Conservation (phyloP, 495 filamentous ascomycete species). For the Penicillium daleae region DNA sequence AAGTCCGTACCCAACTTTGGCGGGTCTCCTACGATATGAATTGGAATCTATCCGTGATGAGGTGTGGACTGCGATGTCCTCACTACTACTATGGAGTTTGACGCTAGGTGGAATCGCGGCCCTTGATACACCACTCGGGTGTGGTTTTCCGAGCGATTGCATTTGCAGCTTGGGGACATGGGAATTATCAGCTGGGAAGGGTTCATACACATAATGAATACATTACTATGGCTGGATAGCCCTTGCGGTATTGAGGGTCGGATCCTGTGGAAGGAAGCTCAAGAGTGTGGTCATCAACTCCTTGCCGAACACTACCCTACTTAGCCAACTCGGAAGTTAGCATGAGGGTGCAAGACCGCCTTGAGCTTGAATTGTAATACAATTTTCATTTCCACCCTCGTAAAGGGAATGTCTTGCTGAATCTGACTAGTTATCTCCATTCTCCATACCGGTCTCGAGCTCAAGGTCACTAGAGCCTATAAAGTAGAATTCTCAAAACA, state of each 20-base stretch:
- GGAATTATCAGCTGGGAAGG: not conserved
- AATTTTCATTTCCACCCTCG: no score
- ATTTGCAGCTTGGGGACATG: not conserved
- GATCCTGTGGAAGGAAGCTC: not conserved
- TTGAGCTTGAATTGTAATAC: no score
- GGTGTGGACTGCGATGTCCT: not conserved
- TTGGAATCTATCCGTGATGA: not conserved
- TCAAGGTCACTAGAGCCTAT: no score
- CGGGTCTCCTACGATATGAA: not conserved
- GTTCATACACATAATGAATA: not conserved
- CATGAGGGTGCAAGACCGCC: no score
- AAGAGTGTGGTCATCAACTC: not conserved
- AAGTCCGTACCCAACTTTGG: not conserved
- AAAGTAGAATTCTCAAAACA: no score
- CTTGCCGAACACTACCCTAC: not conserved
- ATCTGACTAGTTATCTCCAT: no score
- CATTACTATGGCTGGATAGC: not conserved
- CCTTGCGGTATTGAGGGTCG: not conserved
- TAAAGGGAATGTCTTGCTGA: no score
- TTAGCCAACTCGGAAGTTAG: no score
- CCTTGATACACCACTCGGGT: not conserved
- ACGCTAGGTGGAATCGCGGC: not conserved
- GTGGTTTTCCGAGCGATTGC: not conserved
- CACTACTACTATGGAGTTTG: not conserved
- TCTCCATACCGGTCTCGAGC: no score